Base-by-base conservation (phyloP, 192 early-diverging fungal genomes). In the Entomortierella lignicola region DNA sequence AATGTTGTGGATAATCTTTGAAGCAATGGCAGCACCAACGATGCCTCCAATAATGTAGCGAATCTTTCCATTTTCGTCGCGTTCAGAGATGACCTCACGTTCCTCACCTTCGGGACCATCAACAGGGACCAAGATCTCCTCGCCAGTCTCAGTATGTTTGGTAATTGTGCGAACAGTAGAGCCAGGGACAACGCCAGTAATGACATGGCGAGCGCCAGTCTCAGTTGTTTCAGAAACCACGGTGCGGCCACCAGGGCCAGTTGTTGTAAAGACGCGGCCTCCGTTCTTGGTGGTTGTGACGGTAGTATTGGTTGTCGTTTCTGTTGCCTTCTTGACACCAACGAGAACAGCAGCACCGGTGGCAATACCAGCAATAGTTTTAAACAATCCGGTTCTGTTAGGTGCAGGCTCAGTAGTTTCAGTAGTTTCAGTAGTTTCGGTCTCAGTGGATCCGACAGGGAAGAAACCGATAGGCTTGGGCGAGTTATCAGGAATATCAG, bases 41-140 rank as follows among this genome's bases (percentile, higher is more conserved):
- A 79, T 12, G 11, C 74, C 67, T 57, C 74, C 74, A 50, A 79
- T 79, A 41, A 79, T 69, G 57, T 79, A 79, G 41, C 74, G 74
- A 56, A 70, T 69, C 51, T 69, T 59, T 18, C 74, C 74, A 41
- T 65, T 48, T 39, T 63, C 54, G 21, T 67, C 66, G 31, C 62
- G 66, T 27, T 79, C 74, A 54, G 66, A 47, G 21, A 79, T 68
- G 25, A 79, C 26, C 50, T 69, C 61, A n/a, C 74, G 74, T 21
- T 64, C 66, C n/a, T 79, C 74, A 50, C 74, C 74, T 55, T 77
- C 66, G 18, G 60, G 66, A n/a, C 23, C 42, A 34, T 79, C 74
- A 29, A 69, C 74, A 47, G 74, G 74, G 59, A 79, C 50, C 60
- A 79, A 26, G 51, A 79, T 48, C 0, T 79, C 67, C 30, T 79